These are phyloP conservation scores for Amphirosellinia nigrospora DNA, from an alignment of 495 filamentous ascomycete genomes.

Conservation along the genomic window DNA sequence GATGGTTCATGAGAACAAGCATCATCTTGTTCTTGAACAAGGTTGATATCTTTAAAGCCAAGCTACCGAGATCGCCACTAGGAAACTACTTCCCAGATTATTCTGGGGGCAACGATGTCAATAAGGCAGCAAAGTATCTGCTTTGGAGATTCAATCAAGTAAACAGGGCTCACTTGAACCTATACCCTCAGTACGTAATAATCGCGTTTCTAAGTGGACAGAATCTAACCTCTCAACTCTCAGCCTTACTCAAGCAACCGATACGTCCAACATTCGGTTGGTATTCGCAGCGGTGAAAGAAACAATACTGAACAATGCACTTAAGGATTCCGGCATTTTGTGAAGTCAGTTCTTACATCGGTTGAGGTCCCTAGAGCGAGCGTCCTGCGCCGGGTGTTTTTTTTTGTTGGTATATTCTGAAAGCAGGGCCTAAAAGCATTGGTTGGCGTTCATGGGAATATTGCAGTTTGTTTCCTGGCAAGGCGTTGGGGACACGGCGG, in stretches of 20 bases:
- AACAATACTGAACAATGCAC: slow-evolving; percentile 95
- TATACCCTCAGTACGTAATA: slow-evolving; percentile 90
- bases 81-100: slow-evolving; percentile 98
- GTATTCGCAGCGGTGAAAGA: slow-evolving; percentile 99
- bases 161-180: slow-evolving; percentile 91
- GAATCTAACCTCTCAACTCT: slow-evolving; percentile 36
- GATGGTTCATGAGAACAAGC: slow-evolving; percentile 98
- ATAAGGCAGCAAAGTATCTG: slow-evolving; percentile 95
- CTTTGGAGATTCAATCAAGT: slow-evolving; percentile 99
- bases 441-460: slow-evolving; percentile 40
- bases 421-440: slow-evolving; percentile 35
- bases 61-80: slow-evolving; percentile 85
- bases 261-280: slow-evolving; percentile 96
- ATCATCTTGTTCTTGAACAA: slow-evolving; percentile 99
- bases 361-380: too few relatives aligned
- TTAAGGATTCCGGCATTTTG: slow-evolving; percentile 97
- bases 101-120: slow-evolving; percentile 95
- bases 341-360: slow-evolving; percentile 45
- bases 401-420: slow-evolving; percentile 17
- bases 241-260: slow-evolving; percentile 96
- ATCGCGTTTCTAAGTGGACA: neutral
- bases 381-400: too few relatives aligned
- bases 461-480: slow-evolving; percentile 35
- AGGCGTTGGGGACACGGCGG: slow-evolving; percentile 36
- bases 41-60: slow-evolving; percentile 95